Base-by-base conservation (phyloP, 108 stramenopile genomes). In the Cyclostephanos invisitatus region DNA sequence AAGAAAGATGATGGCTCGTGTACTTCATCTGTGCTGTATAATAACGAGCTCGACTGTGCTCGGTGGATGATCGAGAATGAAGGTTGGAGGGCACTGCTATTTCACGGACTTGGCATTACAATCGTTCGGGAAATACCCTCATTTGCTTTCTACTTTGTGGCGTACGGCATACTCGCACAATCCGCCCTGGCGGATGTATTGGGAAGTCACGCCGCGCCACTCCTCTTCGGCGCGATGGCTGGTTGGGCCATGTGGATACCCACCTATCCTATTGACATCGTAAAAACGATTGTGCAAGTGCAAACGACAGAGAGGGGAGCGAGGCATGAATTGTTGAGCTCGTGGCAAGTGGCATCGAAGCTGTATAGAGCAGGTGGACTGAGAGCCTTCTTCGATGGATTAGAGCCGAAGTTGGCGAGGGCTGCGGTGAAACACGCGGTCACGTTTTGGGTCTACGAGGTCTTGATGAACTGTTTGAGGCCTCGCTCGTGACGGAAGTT, bases 261-360 rank as follows among this genome's bases (percentile, higher is more conserved):
- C 46, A 81, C 87, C 25, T 86, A 90, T 69, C 89, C 89, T 14
- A 77, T 87, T 29, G 89, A 90, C 61, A 84, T 86, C 22, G 85
- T 87, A 20, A 87, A 88, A 70, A 87, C 89, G 14, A 55, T 81
- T 37, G 74, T 81, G 20, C 88, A 86, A 62, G 75, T 50, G 56
- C 79, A 64, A 55, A 70, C 53, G 12, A 67, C 6, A 46, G 55
- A 68, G 64, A 66, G 42, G 35, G 54, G 29, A 15, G 67, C 47
- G 22, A 76, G 22, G 50, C 48, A 70, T 27, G 68, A 65, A 5
- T 58, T 65, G 55, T 65, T 73, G 28, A 49, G 6, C 15, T 77
- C 64, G n/a, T 17, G 69, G 74, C 64, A 77, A 51, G 59, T 86
- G 12, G 66, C 82, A 32, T 35, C 28, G 27, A 53, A 84, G n/a